Evolutionary conservation across 2,329 filamentous ascomycete genomes (phyloP), one percentile per base, ranked within the genome.

Genomic region (Sporothrix brasiliensis): DNA sequence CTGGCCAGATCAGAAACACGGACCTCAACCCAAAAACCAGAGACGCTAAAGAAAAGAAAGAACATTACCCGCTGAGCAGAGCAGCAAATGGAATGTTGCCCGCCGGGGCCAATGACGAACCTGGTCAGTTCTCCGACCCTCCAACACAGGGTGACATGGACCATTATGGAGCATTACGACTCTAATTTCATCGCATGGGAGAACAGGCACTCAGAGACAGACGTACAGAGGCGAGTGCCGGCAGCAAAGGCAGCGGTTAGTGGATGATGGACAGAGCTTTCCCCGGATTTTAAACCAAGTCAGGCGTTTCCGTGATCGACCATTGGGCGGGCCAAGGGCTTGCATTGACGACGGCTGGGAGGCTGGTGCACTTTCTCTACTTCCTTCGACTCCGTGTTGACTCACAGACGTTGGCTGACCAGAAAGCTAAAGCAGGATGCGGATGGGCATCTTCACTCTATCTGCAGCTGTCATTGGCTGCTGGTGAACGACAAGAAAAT

Each of bases 101-200:
- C n/a, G 21, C 66, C 27, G 65, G 65, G 66, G 30, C 66, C 34
- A 68, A 58, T 58, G 66, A 68, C 52, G 66, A 68, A 68, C 66
- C 52, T 68, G 66, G 66, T 68, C 66, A 68, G 66, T 68, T 53
- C 66, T 68, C 52, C 66, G 66, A 19, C 50, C n/a, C 50, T 56
- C 49, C 39, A 39, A 63, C 39, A 63, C 0, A 63, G 58, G 34
- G 58, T 63, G 21, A 63, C 58, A 63, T 63, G 58, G 58, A n/a
- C 39, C 21, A 27, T 10, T 61, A 47, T 47, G 41, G 41, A 47
- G 11, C 14, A 47, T 14, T 47, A 47, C 41, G 11, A 16, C 56
- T 13, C 4, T 61, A 44, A 44, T 47, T 61, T 47, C 4, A 6
- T n/a, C 54, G 19, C 16, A 6, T n/a, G 56, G n/a, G 34, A 60